These are phyloP conservation scores for Ustilago bromivora DNA, from an alignment of 1,284 basidiomycete species.

Conservation along the genomic window DNA sequence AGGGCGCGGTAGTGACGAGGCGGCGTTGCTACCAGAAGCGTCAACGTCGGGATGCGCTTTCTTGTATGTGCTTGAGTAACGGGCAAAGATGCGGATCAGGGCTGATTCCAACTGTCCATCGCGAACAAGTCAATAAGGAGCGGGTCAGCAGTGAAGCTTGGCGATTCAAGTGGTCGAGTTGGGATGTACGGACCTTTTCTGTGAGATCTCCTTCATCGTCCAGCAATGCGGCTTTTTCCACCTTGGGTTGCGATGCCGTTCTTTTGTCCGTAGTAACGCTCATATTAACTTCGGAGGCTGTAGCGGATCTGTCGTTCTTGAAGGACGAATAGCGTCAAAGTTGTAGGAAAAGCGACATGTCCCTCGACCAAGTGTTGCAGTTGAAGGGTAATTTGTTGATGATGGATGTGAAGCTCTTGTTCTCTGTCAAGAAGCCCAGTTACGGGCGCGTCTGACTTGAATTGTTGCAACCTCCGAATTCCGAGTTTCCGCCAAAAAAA, in stretches of 20 bases:
- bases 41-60: slow-evolving; percentile 8
- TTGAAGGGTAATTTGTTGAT: too few species aligned
- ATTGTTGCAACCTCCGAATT: slow-evolving; percentile 35
- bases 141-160: not conserved
- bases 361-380: not conserved
- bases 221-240: slow-evolving; percentile 28
- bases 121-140: not conserved
- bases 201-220: slow-evolving; percentile 52
- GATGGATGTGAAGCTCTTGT: too few species aligned
- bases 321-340: too few species aligned
- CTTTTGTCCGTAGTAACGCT: slow-evolving; percentile 7
- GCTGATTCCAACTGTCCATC: slow-evolving; percentile 34
- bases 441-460: too few species aligned
- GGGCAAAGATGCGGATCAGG: slow-evolving; percentile 39
- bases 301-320: too few species aligned
- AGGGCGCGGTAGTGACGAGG: slow-evolving; percentile 19
- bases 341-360: too few species aligned
- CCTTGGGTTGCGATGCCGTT: not conserved
- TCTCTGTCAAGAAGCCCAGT: too few species aligned
- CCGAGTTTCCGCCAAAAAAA: slow-evolving; percentile 22
- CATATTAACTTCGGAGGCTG: not conserved
- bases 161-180: not conserved
- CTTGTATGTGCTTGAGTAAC: slow-evolving; percentile 44
- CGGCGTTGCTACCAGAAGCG: slow-evolving; percentile 12
- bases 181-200: slow-evolving; percentile 17